Evolutionary conservation across 2,329 filamentous ascomycete species (phyloP).

Genomic region (Diplodia sapinea): DNA sequence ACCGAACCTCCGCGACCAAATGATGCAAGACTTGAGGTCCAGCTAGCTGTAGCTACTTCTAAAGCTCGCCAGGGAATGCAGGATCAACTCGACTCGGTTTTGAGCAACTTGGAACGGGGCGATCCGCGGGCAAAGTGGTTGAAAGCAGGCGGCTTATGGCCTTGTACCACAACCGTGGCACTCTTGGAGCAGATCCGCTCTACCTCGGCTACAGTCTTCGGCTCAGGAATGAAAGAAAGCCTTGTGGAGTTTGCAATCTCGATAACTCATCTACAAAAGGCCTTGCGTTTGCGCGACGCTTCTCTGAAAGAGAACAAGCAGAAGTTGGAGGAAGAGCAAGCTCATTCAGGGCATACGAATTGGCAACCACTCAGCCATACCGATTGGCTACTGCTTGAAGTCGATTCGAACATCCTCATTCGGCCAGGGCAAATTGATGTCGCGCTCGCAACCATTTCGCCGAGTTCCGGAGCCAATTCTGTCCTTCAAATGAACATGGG

Average conservation of each 20-base stretch:
- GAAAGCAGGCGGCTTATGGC: conserved; percentile 34
- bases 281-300: conserved; percentile 51
- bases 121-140: conserved; percentile 36
- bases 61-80: neutral
- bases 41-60: neutral
- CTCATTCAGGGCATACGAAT: conserved; percentile 59
- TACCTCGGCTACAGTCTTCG: conserved; percentile 41
- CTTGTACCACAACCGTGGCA: neutral
- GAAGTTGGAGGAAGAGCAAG: conserved; percentile 51
- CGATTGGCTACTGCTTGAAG: conserved; percentile 71
- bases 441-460: conserved; percentile 64
- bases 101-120: neutral
- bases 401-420: conserved; percentile 69
- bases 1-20: too few relatives aligned
- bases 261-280: conserved; percentile 54
- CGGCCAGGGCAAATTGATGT: conserved; percentile 67
- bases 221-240: conserved; percentile 45
- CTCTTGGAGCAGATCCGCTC: conserved; percentile 58
- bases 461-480: conserved; percentile 59
- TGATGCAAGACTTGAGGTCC: neutral
- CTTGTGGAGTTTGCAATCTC: conserved; percentile 54
- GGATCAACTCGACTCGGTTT: neutral
- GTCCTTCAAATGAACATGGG: conserved; percentile 73
- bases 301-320: conserved; percentile 36
- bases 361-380: conserved; percentile 62